Conservation (phyloP, 2,329 filamentous ascomycete species). For the Didymella lethalis region DNA sequence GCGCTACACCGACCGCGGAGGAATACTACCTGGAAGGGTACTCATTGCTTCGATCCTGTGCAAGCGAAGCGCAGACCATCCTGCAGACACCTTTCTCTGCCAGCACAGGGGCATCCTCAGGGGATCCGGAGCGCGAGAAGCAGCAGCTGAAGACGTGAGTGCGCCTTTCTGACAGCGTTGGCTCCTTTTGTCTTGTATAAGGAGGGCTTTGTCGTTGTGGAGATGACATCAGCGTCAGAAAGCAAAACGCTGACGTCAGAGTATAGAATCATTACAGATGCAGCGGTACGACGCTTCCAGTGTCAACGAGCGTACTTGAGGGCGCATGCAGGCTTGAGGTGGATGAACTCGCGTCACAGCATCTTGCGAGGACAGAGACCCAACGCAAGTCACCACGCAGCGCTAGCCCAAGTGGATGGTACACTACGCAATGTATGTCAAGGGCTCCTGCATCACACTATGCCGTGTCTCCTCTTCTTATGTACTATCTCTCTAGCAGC, state of each 20-base stretch:
- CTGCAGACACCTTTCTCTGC: constrained; percentile 62
- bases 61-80: constrained; percentile 62
- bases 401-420: constrained; percentile 59
- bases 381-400: constrained; percentile 56
- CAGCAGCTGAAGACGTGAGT: constrained; percentile 64
- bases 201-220: background rate
- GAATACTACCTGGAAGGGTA: constrained; percentile 68
- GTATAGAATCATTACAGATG: constrained; percentile 66
- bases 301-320: constrained; percentile 68
- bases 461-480: background rate
- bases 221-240: constrained; percentile 9
- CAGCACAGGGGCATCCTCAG: constrained; percentile 51
- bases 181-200: constrained; percentile 3
- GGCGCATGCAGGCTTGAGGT: constrained; percentile 65
- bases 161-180: background rate
- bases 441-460: background rate
- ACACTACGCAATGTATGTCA: constrained; percentile 58
- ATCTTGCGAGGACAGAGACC: constrained; percentile 61
- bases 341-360: constrained; percentile 63
- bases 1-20: constrained; percentile 59
- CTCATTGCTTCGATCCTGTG: constrained; percentile 64
- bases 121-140: constrained; percentile 63
- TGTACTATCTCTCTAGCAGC: background rate
- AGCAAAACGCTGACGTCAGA: constrained; percentile 31
- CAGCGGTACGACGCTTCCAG: constrained; percentile 66